Evolutionary conservation across 164 flowering plant species (phyloP), one percentile per base, ranked within the genome.

Genomic region (Magnolia kwangsiensis): DNA sequence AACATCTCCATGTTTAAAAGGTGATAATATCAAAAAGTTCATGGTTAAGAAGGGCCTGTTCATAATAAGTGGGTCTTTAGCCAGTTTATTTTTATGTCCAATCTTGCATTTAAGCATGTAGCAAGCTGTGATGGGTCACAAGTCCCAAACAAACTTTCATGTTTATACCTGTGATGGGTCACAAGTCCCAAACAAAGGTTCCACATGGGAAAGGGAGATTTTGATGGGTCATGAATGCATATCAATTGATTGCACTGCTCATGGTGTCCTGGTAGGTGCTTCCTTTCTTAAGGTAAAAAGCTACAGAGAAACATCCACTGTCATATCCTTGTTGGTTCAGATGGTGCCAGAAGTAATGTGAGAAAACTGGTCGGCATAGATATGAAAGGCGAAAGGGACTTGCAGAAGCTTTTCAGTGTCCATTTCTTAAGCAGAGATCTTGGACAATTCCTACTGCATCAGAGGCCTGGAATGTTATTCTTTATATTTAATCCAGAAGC

Each of bases 381-480:
- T 50, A 82, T 96, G 96, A 75, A 21, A 77, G 99, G 99, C 77
- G 88, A 96, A 80, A 83, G 78, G 59, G 90, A 94, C 80, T 81
- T 96, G 87, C 99, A 96, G 83, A 90, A 90, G 71, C 97, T 96
- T 77, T 86, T 94, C 9, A 96, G 97, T 76, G 84, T 96, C 78
- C 99, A 96, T 86, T 96, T 96, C 79, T 49, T 85, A 63, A 92
- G 98, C 83, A 84, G 68, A 80, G 89, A 90, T 72, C 94, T 96
- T 50, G 99, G 98, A 55, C 76, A 88, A 37, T 94, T 86, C 82
- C 85, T 96, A 72, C 87, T 88, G 13, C 80, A 83, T 63, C 89
- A 91, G 79, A 91, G 90, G 75, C 99, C 99, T 21, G 98, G 97
- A 63, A 96, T 96, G 98, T 86, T 96, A 29, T 96, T 89, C 82